Percentiles rank a stretch among this genome's conserved stretches.
Evolutionary conservation across 2,329 filamentous ascomycete genomes (phyloP).

Genomic region (Calonectria crousiana): DNA sequence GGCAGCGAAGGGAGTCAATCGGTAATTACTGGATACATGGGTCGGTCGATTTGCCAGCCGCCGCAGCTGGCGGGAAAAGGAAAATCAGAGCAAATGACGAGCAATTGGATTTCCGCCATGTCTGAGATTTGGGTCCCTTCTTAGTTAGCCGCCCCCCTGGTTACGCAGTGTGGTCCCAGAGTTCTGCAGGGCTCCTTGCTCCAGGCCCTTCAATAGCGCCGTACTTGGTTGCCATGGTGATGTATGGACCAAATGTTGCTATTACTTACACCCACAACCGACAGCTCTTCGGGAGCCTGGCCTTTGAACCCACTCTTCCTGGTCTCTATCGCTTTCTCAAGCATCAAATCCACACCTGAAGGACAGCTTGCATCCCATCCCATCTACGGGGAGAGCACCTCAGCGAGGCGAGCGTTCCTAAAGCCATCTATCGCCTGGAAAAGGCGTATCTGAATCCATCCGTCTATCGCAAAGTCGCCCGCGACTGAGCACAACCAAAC

Average conservation of each 20-base stretch:
- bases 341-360: slow-evolving; percentile 34
- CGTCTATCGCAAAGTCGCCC: slow-evolving; percentile 52
- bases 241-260: too few relatives aligned
- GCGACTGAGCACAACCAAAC: slow-evolving; percentile 63
- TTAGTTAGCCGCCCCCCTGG: slow-evolving; percentile 29
- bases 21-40: slow-evolving; percentile 22
- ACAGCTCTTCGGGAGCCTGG: slow-evolving; percentile 28
- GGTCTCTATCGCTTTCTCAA: slow-evolving; percentile 39
- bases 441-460: slow-evolving; percentile 44
- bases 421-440: slow-evolving; percentile 46
- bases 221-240: slow-evolving; percentile 49
- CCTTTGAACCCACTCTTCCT: slow-evolving; percentile 37
- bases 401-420: slow-evolving; percentile 35
- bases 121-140: slow-evolving; percentile 33
- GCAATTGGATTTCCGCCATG: slow-evolving; percentile 26
- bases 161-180: slow-evolving; percentile 23
- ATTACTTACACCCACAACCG: slow-evolving; percentile 11
- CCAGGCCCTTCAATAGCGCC: neutral
- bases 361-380: slow-evolving; percentile 29
- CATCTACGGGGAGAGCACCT: slow-evolving; percentile 27
- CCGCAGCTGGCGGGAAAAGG: slow-evolving; percentile 1
- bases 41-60: slow-evolving; percentile 15
- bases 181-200: too few relatives aligned
- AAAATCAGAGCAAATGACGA: neutral
- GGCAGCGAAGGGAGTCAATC: slow-evolving; percentile 12